Evolutionary conservation across 2,329 filamentous ascomycete genomes (phyloP), one percentile per base, ranked within the genome.

Genomic region (Alternaria brassicicola): DNA sequence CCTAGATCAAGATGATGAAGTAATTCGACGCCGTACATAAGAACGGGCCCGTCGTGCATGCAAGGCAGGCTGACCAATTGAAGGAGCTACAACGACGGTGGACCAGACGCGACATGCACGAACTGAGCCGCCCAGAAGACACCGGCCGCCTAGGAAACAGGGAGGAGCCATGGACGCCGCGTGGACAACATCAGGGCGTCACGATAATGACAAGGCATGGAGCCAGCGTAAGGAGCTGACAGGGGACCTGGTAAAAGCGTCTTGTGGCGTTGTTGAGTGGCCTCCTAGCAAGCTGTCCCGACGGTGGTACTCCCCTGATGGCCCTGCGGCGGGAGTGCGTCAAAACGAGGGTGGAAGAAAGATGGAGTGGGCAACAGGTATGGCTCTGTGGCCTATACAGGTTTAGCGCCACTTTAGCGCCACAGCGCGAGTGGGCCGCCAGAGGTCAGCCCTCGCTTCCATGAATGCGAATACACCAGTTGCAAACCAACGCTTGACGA

Each of bases 101-200:
- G 48, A 61, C 41, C 52, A 59, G 58, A 58, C 45, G 58, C 51
- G 35, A 59, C 55, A 63, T 61, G 66, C 53, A 61, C 57, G 55
- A 55, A 59, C 54, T 55, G 55, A 59, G 63, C 50, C 55, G 55
- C 52, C 52, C 43, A 62, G 41, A 59, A 30, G 49, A 49, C 48
- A 42, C 42, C 45, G 43, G 55, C 47, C 39, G 49, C 50, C 43
- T 55, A 60, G 57, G 46, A 30, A 50, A 39, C 52, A 57, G 59
- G 51, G 63, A 63, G 56, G 38, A 64, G 62, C 53, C 67, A 61
- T 65, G 63, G 60, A 56, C 63, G 70, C 69, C 65, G 70, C 69
- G 69, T 70, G 66, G 66, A 65, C 63, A 55, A 64, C 48, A 47
- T 65, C 61, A 60, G 54, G 49, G 51, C 52, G 42, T 52, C 53